Base-by-base conservation (phyloP, 1,139 yeast genomes). In the Candida sanyaensis region DNA sequence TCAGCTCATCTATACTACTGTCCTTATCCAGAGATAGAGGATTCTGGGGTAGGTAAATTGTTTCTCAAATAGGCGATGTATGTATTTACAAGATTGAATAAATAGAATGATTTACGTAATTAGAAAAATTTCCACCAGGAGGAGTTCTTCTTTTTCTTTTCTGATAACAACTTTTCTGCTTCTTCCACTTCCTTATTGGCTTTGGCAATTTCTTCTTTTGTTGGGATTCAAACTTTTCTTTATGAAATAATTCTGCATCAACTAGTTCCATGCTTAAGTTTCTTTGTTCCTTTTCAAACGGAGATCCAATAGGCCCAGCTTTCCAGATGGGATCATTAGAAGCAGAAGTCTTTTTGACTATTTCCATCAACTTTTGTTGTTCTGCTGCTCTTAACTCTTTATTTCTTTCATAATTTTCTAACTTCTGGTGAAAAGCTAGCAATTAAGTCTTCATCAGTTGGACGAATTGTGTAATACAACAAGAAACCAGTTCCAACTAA, bases 321-420 rank as follows among this genome's bases (percentile, higher is more conserved):
- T 80, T 84, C 96, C 96, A 87, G 42, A 87, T 80, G 0, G 96
- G 96, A 48, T 86, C 88, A 55, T 81, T 75, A 21, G 90, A 83
- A 3, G 77, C 72, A 1, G 89, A 66, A 0, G 93, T 86, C 54
- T 77, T 59, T 50, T 77, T 70, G 1, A 82, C 92, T 29, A 86
- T 81, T 52, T 78, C 80, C 80, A 86, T 86, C 54, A 87, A 66
- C 58, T 80, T 82, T 61, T 78, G 73, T 61, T 84, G 88, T 64
- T 88, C 92, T 57, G 77, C 72, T 61, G 81, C 77, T 64, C 95
- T 75, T 49, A 86, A 64, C 7, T 71, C 83, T 56, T 77, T 77
- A 60, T 86, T 86, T 47, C 75, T 72, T 60, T 88, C 93, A 62
- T 88, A 89, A 51, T 87, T 86, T 11, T 84, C 91, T 75, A 43